Evolutionary conservation across 345 rosid genomes (phyloP), one percentile per base, ranked within the genome.

Genomic region (Eucalyptus grandis): DNA sequence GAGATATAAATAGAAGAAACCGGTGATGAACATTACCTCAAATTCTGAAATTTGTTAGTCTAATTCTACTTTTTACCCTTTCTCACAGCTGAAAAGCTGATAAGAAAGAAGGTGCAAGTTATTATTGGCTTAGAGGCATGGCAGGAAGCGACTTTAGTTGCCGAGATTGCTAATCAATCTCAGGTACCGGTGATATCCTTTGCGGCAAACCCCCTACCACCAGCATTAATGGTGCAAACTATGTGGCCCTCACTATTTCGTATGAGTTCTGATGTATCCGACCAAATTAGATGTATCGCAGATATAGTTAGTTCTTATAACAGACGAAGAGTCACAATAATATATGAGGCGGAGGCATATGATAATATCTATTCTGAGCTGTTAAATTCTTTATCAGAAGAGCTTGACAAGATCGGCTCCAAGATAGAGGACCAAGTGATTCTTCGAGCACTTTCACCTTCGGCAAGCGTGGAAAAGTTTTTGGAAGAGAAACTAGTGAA

Each of bases 71-170:
- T 47, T 34, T 0, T n/a, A 53, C 58, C 0, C 62, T 30, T 90
- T 19, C 27, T 87, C 49, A 88, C 92, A 93, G 95, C 96, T 88
- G 50, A 91, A 88, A 89, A 86, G 40, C 83, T 94, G 87, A 89
- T 94, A 88, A 91, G 92, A 69, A 90, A 90, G 50, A 40, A 90
- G 65, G 95, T 91, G 34, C 49, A 91, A 37, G 94, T 89, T 77
- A 94, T 94, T 31, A 50, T 94, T 27, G 95, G 97, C 72, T 86
- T 92, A 93, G 93, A 93, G 80, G 89, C 88, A 50, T 94, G 96
- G 95, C 92, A 91, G 82, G 95, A 91, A 88, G 91, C 95, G 24
- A 88, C 90, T 83, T 30, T 93, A 80, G 95, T 93, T 81, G 93
- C 93, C 27, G 92, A 91, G 22, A 53, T 92, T 27, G 94, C 92